Percentiles rank a stretch among this genome's conserved stretches.
Evolutionary conservation across 306 rosid genomes (phyloP).

Genomic region (Sphenostylis stenocarpa): DNA sequence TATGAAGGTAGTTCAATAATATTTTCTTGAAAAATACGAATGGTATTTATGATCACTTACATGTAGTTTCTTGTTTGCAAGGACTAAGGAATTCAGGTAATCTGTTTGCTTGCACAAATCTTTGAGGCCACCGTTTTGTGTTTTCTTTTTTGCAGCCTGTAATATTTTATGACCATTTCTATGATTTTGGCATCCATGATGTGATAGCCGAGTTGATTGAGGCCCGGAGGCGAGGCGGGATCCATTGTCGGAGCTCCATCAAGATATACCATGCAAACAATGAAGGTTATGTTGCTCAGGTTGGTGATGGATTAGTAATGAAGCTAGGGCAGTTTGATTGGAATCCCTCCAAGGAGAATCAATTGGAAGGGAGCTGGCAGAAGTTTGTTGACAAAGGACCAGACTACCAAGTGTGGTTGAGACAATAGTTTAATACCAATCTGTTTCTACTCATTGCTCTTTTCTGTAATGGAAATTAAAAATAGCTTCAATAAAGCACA

Average conservation of each 20-base stretch:
- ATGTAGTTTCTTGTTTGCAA: background rate
- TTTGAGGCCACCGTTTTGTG: background rate
- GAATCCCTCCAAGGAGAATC: conserved; percentile 76
- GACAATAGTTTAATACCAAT: conserved; percentile 43
- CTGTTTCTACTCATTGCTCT: background rate
- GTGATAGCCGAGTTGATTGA: conserved; percentile 60
- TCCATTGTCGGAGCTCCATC: conserved; percentile 69
- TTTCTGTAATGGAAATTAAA: background rate
- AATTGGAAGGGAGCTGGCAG: conserved; percentile 78
- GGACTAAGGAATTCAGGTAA: conserved; percentile 1
- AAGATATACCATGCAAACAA: conserved; percentile 73
- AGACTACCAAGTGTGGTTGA: conserved; percentile 70
- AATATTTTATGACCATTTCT: conserved; percentile 74
- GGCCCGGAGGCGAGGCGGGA: conserved; percentile 65
- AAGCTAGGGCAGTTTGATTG: conserved; percentile 79
- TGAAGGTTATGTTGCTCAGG: conserved; percentile 77
- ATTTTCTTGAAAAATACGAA: background rate
- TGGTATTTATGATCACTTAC: background rate
- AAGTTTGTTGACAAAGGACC: conserved; percentile 72
- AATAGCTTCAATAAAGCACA: background rate
- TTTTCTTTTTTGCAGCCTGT: conserved; percentile 53
- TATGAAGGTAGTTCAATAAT: background rate
- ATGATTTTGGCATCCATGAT: conserved; percentile 69
- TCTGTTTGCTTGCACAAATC: background rate
- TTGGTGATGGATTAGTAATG: conserved; percentile 65